Percentiles rank a stretch among this genome's conserved stretches.
These are phyloP conservation scores for Begonia fuchsioides DNA, from an alignment of 306 rosid species.

Conservation along the genomic window DNA sequence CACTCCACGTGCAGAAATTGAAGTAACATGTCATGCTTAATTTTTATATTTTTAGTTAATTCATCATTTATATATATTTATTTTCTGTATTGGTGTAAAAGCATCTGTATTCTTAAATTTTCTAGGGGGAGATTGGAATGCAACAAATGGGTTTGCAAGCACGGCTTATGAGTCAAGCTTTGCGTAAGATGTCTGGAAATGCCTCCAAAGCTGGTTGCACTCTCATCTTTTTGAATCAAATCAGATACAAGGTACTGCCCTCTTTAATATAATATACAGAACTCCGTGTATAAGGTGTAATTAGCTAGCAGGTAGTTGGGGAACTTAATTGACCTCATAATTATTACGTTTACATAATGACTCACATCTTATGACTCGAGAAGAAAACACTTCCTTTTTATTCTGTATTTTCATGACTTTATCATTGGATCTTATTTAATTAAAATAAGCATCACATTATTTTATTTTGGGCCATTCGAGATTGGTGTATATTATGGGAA, in stretches of 20 bases:
- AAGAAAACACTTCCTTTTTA: too few relatives aligned
- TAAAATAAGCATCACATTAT: slow-evolving; percentile 1
- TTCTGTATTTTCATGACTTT: background rate
- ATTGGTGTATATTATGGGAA: slow-evolving; percentile 96
- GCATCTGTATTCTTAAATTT: background rate
- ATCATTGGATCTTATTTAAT: background rate
- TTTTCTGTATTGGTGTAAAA: too few relatives aligned
- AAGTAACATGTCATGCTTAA: slow-evolving; percentile 27
- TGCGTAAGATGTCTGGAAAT: slow-evolving; percentile 98
- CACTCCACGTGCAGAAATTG: slow-evolving; percentile 97
- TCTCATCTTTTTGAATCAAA: slow-evolving; percentile 85
- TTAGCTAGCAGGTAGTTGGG: too few relatives aligned
- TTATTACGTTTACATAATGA: too few relatives aligned
- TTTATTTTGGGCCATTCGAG: slow-evolving; percentile 27
- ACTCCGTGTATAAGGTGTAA: too few relatives aligned
- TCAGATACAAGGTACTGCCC: slow-evolving; percentile 76
- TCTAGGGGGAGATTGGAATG: slow-evolving; percentile 96
- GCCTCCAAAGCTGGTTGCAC: slow-evolving; percentile 99
- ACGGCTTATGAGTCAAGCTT: slow-evolving; percentile 98
- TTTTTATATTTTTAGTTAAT: slow-evolving; percentile 13
- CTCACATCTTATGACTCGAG: too few relatives aligned
- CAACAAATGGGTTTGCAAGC: slow-evolving; percentile 99
- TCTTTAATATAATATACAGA: background rate
- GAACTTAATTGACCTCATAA: too few relatives aligned
- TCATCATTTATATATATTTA: slow-evolving; percentile 1